Conservation (phyloP, 2,329 filamentous ascomycete genomes). For the Periconia sp. region DNA sequence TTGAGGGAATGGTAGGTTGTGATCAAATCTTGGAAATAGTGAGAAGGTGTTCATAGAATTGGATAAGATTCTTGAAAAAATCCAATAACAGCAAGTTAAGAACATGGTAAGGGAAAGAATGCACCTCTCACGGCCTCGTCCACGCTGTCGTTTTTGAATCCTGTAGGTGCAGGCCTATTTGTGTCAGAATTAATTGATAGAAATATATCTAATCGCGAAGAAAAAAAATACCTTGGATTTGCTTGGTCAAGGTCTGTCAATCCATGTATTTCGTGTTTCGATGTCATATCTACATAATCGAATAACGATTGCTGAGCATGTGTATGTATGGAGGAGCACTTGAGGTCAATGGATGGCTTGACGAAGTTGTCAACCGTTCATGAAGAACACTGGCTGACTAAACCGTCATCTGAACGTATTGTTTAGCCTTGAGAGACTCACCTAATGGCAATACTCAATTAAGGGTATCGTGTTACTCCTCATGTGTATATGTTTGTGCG, state of each 20-base stretch:
- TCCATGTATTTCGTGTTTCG: slow-evolving; percentile 22
- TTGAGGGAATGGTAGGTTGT: slow-evolving; percentile 76
- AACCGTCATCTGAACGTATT: too few relatives aligned
- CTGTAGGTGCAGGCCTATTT: slow-evolving; percentile 31
- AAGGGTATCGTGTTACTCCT: too few relatives aligned
- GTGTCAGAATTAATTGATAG: not conserved
- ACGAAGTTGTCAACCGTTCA: too few relatives aligned
- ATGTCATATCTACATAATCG: slow-evolving; percentile 9
- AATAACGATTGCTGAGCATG: too few relatives aligned
- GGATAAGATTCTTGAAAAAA: not conserved
- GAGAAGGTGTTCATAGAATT: not conserved
- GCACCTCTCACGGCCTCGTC: slow-evolving; percentile 43
- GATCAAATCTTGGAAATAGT: slow-evolving; percentile 52
- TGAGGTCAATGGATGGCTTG: too few relatives aligned
- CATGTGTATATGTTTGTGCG: too few relatives aligned
- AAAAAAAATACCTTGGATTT: slow-evolving; percentile 17
- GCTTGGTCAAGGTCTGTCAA: slow-evolving; percentile 17
- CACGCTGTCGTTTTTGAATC: slow-evolving; percentile 24
- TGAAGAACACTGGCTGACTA: too few relatives aligned
- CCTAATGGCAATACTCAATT: too few relatives aligned
- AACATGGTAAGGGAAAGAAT: slow-evolving; percentile 7
- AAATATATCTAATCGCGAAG: not conserved
- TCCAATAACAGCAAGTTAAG: not conserved
- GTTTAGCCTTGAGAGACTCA: too few relatives aligned
- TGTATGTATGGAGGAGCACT: too few relatives aligned